phyloP scores from a whole-genome alignment of 1,284 basidiomycete genomes.

The Phellopilus nigrolimitatus region DNA sequence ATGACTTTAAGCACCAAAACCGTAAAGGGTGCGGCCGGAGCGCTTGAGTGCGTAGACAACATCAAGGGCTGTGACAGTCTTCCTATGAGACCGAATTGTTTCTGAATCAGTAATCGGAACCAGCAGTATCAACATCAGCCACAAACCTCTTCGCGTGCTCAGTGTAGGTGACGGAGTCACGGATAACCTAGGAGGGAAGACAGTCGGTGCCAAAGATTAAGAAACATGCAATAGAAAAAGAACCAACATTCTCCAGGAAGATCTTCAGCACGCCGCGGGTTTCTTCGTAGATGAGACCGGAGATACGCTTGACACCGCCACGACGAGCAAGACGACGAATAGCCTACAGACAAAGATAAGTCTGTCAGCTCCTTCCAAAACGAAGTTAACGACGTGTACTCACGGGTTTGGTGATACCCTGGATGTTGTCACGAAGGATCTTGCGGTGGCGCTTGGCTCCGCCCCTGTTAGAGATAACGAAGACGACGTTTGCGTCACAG shows the following conservation, averaged over 20 bases:
- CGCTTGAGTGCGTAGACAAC: slow-evolving; percentile 83
- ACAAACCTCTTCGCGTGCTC: slow-evolving; percentile 76
- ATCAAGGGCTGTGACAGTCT: slow-evolving; percentile 80
- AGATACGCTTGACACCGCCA: slow-evolving; percentile 84
- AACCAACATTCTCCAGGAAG: slow-evolving; percentile 53
- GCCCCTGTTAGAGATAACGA: slow-evolving; percentile 45
- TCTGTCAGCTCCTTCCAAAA: slow-evolving; percentile 37
- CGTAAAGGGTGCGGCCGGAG: slow-evolving; percentile 75
- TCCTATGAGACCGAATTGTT: slow-evolving; percentile 35
- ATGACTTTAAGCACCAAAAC: slow-evolving; percentile 57
- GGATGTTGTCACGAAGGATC: slow-evolving; percentile 81
- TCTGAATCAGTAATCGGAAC: slow-evolving; percentile 5
- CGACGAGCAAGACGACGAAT: slow-evolving; percentile 84
- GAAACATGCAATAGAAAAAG: slow-evolving; percentile 31
- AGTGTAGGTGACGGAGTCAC: slow-evolving; percentile 82
- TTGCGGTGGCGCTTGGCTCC: slow-evolving; percentile 79
- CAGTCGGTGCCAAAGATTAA: slow-evolving; percentile 11
- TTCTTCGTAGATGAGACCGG: slow-evolving; percentile 78
- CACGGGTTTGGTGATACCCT: slow-evolving; percentile 58
- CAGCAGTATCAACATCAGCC: neutral
- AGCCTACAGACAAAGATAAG: slow-evolving; percentile 48
- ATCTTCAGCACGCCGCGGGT: slow-evolving; percentile 80
- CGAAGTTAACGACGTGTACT: neutral
- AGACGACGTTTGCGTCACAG: slow-evolving; percentile 19
- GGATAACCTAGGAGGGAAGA: slow-evolving; percentile 47